Percentiles rank a stretch among this genome's conserved stretches.
These are phyloP conservation scores for Xanthoconium purpureum DNA, from an alignment of 768 basidiomycete species.

Conservation along the genomic window DNA sequence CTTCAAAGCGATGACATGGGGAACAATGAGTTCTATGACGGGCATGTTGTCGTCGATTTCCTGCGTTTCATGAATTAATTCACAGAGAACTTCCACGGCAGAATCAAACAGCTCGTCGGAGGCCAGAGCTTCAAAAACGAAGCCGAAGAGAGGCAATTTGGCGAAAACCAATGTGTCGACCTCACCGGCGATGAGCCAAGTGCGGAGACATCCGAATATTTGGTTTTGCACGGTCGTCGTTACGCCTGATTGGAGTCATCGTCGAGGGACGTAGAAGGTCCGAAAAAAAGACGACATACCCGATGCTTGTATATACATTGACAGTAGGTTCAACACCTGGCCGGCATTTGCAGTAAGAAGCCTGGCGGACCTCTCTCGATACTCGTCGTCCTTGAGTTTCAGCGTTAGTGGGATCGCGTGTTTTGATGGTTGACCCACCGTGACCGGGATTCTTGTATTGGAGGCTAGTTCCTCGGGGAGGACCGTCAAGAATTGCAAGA, in stretches of 20 bases:
- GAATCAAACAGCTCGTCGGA: constrained; percentile 89
- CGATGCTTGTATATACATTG: constrained; percentile 84
- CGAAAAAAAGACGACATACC: constrained; percentile 48
- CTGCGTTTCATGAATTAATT: constrained; percentile 96
- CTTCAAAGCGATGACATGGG: constrained; percentile 74
- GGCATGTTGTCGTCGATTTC: constrained; percentile 93
- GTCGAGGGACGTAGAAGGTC: neutral
- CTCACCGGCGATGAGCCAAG: constrained; percentile 90
- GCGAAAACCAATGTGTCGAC: constrained; percentile 61
- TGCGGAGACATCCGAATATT: constrained; percentile 79
- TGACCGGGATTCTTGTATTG: constrained; percentile 85
- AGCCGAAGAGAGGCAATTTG: constrained; percentile 75
- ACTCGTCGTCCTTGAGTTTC: constrained; percentile 66
- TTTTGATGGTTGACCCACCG: constrained; percentile 51
- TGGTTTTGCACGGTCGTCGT: constrained; percentile 74
- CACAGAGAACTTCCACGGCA: constrained; percentile 89
- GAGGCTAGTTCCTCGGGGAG: constrained; percentile 85
- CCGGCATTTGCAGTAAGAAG: constrained; percentile 67
- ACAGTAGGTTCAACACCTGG: constrained; percentile 72
- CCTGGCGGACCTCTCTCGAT: constrained; percentile 53
- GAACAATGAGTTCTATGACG: constrained; percentile 84
- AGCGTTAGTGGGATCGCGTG: constrained; percentile 9
- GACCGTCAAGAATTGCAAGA: constrained; percentile 87
- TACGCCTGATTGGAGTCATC: constrained; percentile 61
- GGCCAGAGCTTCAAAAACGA: constrained; percentile 78